These are phyloP conservation scores for Metschnikowia santaceciliae DNA, from an alignment of 805 yeast species.

Conservation along the genomic window DNA sequence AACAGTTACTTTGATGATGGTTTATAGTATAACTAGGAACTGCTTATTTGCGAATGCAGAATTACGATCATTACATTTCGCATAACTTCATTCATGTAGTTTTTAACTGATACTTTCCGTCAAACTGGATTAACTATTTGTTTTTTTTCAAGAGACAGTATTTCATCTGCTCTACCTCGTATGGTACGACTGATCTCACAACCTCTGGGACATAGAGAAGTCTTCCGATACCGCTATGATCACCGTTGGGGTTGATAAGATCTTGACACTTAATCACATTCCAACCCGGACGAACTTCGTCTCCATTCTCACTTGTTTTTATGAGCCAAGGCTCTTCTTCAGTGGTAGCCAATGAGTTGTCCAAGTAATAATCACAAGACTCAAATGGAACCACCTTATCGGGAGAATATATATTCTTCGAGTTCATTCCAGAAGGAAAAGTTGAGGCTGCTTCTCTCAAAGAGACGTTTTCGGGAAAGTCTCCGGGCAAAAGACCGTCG, in stretches of 20 bases:
- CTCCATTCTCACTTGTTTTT: slow-evolving; percentile 13
- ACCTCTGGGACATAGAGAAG: slow-evolving; percentile 47
- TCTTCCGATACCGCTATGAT: slow-evolving; percentile 53
- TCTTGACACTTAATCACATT: slow-evolving; percentile 42
- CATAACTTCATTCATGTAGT: not conserved
- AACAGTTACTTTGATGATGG: slow-evolving; percentile 47
- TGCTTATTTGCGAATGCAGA: not conserved
- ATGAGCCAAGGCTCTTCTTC: slow-evolving; percentile 36
- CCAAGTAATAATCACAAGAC: slow-evolving; percentile 69
- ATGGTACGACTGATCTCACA: slow-evolving; percentile 23
- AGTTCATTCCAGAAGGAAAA: slow-evolving; percentile 68
- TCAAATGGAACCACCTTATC: slow-evolving; percentile 48
- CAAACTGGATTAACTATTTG: not conserved
- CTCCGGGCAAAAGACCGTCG: slow-evolving; percentile 85
- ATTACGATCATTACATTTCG: not conserved
- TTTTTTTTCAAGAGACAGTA: slow-evolving; percentile 40
- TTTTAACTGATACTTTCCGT: not conserved
- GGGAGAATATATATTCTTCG: slow-evolving; percentile 61
- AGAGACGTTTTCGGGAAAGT: slow-evolving; percentile 50
- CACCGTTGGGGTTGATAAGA: slow-evolving; percentile 50
- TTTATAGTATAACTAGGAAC: slow-evolving; percentile 2
- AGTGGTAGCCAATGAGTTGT: slow-evolving; percentile 46
- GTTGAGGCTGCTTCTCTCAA: slow-evolving; percentile 35
- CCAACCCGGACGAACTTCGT: slow-evolving; percentile 40
- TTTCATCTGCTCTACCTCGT: slow-evolving; percentile 42